Base-by-base conservation (phyloP, 2,329 filamentous ascomycete species). In the Chrysoporthe deuterocubensis region DNA sequence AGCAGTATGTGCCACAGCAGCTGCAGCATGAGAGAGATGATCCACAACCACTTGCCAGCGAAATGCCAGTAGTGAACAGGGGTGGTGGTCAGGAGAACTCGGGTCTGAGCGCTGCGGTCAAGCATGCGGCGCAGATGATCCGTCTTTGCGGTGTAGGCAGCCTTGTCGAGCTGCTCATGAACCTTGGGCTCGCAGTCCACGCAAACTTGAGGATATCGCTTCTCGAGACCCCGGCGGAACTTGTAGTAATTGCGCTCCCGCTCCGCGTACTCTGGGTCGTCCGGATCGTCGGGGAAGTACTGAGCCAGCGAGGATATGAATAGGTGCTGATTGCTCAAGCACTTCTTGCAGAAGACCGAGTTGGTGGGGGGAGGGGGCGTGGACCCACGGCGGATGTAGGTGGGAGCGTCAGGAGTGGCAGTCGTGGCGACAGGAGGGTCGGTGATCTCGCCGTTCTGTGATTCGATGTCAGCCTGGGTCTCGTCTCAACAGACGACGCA, bases 201-300 rank as follows among this genome's bases (percentile, higher is more conserved):
- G 81, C 96, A 99, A 68, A 97, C 90, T 75, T 96, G 93, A 0
- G 96, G 96, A 75, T 97, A 98, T 62, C 91, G 87, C 73, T 88
- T 84, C 80, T 97, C 94, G 21, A 97, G 83, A 63, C 89, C 85
- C 70, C 83, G 85, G 70, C 90, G 89, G 77, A 92, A 97, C 46
- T 84, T 83, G 71, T 89, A 90, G 73, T 92, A 91, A 61, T 86
- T 85, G 65, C 84, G 85, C 76, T 94, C 90, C 71, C 90, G 90
- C 69, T 88, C 84, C 3, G 80, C 81, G 76, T 94, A 93, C 64
- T 91, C 84, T 0, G 92, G 89, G 71, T 95, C 87, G 56, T 82
- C 81, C 0, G 84, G 81, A 68, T 90, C 86, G 44, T 85, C 84
- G 13, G 89, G 87, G 1, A 96, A 85, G 78, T 96, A 98, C 68